These are phyloP conservation scores for Lantana camara DNA, from an alignment of 257 asterid species.

Conservation along the genomic window DNA sequence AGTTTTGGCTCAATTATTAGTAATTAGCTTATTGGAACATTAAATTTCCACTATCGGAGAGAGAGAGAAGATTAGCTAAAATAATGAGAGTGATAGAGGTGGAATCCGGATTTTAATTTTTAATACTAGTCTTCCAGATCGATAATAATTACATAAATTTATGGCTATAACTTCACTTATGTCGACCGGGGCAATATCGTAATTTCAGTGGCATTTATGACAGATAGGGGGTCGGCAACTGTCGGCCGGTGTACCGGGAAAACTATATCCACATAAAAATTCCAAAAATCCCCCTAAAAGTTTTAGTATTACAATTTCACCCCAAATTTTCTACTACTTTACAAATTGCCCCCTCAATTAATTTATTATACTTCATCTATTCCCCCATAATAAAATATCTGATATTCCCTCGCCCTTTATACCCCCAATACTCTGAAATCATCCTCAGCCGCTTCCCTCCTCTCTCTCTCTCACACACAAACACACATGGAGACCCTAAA, in stretches of 20 bases:
- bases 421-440: not conserved
- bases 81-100: not conserved
- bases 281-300: too few relatives aligned
- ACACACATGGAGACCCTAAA: conserved; percentile 18
- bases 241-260: too few relatives aligned
- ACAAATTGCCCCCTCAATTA: not conserved
- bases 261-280: too few relatives aligned
- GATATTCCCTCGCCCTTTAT: not conserved
- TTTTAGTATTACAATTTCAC: too few relatives aligned
- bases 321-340: too few relatives aligned
- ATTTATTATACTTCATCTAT: not conserved
- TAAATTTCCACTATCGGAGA: not conserved
- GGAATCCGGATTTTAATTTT: too few relatives aligned
- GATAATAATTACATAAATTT: too few relatives aligned
- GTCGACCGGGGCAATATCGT: not conserved
- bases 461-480: conserved; percentile 24
- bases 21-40: not conserved
- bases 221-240: too few relatives aligned
- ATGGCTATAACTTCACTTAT: not conserved
- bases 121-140: too few relatives aligned
- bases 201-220: not conserved
- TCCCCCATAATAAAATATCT: not conserved
- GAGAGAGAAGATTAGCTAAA: too few relatives aligned
- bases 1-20: not conserved
- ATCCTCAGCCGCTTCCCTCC: not conserved